Base-by-base conservation (phyloP, 2,329 filamentous ascomycete species). In the Aspergillus floridensis region DNA sequence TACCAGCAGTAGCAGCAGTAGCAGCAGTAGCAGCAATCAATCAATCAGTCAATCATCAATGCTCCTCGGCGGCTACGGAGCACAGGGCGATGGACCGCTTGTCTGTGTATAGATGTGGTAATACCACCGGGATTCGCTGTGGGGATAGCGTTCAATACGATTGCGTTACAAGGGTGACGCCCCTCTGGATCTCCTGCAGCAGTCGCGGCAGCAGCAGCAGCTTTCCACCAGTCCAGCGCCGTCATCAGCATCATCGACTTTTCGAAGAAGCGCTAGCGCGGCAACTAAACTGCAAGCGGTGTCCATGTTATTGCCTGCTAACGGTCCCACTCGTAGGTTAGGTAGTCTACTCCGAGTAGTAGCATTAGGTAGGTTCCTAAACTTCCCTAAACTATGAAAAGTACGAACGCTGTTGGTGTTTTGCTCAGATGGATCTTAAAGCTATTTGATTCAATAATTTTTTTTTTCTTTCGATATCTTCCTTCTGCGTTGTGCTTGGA, bases 201-300 rank as follows among this genome's bases (percentile, higher is more conserved):
- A 44, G 38, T 16, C 14, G 38, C 38, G 16, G 38, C 16, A 16
- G 38, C 38, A 41, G 38, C 38, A 55, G 41, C 44, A 55, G 53
- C 53, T 55, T 32, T 31, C 41, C 53, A 48, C 41, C 41, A 54
- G 52, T 54, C 52, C 52, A 47, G 38, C 52, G 52, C 52, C 38
- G 26, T 46, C 41, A 48, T 59, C 50, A 59, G 56, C 50, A 59
- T 59, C 41, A 57, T 56, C 58, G 53, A 53, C 49, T 52, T 56
- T 53, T 31, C 53, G 49, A 53, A 51, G 58, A 49, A 59, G 56
- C 59, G 52, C 62, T 63, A 63, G 58, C 57, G 56, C 44, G 19
- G 41, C 56, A 32, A 29, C 52, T 60, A 55, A 46, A 53, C 61
- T 60, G 58, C 55, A 63, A 63, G 55, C 61, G 56, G 61, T 56